Conservation (phyloP, 2,329 filamentous ascomycete genomes). For the Cladosporium sp. region DNA sequence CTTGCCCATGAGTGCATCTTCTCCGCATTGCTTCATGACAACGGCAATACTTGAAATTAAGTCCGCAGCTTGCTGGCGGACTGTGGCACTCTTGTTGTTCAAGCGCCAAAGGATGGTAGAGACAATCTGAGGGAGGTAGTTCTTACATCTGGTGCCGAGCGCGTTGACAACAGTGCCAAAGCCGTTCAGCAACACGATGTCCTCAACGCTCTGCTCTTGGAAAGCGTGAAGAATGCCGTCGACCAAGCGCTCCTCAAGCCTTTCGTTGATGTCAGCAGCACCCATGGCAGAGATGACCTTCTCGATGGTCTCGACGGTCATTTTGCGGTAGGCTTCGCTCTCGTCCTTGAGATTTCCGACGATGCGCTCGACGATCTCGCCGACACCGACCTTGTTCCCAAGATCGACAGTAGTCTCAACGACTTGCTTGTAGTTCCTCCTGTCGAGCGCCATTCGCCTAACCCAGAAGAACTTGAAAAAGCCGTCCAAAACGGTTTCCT, state of each 20-base stretch:
- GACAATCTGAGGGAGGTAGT: conserved; percentile 93
- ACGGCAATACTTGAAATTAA: conserved; percentile 94
- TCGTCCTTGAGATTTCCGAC: conserved; percentile 97
- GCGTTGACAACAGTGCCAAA: conserved; percentile 98
- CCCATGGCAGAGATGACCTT: conserved; percentile 91
- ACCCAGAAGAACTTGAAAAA: conserved; percentile 99
- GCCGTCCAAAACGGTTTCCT: conserved; percentile 88
- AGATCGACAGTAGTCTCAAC: conserved; percentile 97
- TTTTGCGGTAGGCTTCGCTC: conserved; percentile 95
- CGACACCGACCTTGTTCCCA: conserved; percentile 93
- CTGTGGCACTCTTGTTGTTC: conserved; percentile 96
- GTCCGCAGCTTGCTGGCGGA: conserved; percentile 93
- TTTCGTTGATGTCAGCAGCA: conserved; percentile 86
- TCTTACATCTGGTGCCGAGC: conserved; percentile 86
- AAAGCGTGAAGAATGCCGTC: conserved; percentile 94
- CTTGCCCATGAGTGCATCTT: conserved; percentile 93
- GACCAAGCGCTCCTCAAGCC: conserved; percentile 86
- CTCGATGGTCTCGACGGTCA: conserved; percentile 97
- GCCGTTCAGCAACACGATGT: conserved; percentile 91
- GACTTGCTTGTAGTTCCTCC: conserved; percentile 95
- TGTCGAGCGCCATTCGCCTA: conserved; percentile 90
- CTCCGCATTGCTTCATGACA: conserved; percentile 98
- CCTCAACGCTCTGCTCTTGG: conserved; percentile 96
- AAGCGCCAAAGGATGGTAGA: conserved; percentile 92
- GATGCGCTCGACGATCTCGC: conserved; percentile 88